Base-by-base conservation (phyloP, 768 basidiomycete genomes). In the Boletus fagicola region DNA sequence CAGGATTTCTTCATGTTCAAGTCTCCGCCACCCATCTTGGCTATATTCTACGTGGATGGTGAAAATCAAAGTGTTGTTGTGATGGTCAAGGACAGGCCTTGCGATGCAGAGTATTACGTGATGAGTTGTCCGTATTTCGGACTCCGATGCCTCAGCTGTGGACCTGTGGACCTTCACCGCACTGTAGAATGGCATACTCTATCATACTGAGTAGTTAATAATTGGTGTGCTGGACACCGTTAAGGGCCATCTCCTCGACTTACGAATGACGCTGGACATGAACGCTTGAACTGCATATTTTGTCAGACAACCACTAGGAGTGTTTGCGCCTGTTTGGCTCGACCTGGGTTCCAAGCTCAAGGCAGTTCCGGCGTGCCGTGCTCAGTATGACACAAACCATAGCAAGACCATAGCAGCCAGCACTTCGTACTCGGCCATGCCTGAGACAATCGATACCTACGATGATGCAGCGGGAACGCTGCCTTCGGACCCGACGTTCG, bases 1-100 rank as follows among this genome's bases (percentile, higher is more conserved):
- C 95, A 98, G 62, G 92, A 94, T 83, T 97, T 96, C 77, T 92
- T 97, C 95, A 98, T 98, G 70, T 98, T 98, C 72, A 98, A 81
- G 74, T 98, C 95, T 59, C 91, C 95, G 57, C 95, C 94, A 85
- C 95, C 95, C 95, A 98, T 98, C 67, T 88, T 97, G 81, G 65
- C 64, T 68, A 54, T 59, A 50, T 69, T 66, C 55, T 56, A 54
- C 7, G 64, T 26, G 39, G 45, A 57, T 15, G 56, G n/a, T 50
- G 33, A 35, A 49, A 51, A 38, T 44, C 15, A 48, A 49, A 24
- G 54, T 44, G 48, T 61, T n/a, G 57, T 56, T 16, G 57, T 57
- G 51, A 36, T 36, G 56, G 51, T 53, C 42, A 48, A 56, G 49
- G 49, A 58, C 18, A 5, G 28, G 53, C 46, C 3, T 53, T 40